Evolutionary conservation across 176 grass and related monocot genomes (phyloP).

Genomic region (Carex scoparia): DNA sequence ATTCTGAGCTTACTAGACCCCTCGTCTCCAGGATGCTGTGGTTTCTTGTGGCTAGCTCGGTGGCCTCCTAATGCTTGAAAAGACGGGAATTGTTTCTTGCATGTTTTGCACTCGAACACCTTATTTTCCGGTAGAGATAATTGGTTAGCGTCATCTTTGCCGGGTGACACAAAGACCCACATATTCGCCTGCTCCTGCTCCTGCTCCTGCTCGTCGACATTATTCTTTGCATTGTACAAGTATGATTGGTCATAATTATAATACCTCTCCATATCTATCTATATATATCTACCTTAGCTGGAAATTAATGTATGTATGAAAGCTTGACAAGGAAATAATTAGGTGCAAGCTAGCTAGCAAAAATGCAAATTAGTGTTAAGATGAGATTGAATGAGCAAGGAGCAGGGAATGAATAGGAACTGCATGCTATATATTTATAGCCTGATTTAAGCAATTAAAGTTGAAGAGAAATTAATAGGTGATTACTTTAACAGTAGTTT

Average conservation of each 20-base stretch:
- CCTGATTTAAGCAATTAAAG: not conserved
- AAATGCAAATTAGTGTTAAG: not conserved
- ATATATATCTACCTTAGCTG: too few relatives aligned
- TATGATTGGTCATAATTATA: not conserved
- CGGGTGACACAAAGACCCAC: slow-evolving; percentile 51
- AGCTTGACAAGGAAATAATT: not conserved
- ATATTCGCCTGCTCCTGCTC: slow-evolving; percentile 37
- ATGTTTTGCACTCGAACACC: slow-evolving; percentile 90
- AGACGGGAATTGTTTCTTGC: slow-evolving; percentile 61
- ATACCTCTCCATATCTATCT: slow-evolving; percentile 17
- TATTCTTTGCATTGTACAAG: not conserved
- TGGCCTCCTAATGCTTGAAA: slow-evolving; percentile 88
- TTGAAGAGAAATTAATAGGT: not conserved
- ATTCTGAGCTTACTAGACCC: slow-evolving; percentile 20
- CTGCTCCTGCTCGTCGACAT: slow-evolving; percentile 20
- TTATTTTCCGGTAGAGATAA: not conserved
- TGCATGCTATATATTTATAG: slow-evolving; percentile 4
- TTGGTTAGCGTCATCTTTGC: not conserved
- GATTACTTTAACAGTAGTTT: not conserved
- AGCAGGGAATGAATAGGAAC: not conserved
- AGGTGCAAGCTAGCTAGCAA: not conserved
- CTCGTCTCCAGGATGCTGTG: slow-evolving; percentile 28
- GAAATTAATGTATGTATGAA: not conserved
- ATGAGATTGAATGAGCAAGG: slow-evolving; percentile 20
- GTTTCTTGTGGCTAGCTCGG: slow-evolving; percentile 96